Conservation (phyloP, 2,329 filamentous ascomycete species). For the Lachnellula arida region DNA sequence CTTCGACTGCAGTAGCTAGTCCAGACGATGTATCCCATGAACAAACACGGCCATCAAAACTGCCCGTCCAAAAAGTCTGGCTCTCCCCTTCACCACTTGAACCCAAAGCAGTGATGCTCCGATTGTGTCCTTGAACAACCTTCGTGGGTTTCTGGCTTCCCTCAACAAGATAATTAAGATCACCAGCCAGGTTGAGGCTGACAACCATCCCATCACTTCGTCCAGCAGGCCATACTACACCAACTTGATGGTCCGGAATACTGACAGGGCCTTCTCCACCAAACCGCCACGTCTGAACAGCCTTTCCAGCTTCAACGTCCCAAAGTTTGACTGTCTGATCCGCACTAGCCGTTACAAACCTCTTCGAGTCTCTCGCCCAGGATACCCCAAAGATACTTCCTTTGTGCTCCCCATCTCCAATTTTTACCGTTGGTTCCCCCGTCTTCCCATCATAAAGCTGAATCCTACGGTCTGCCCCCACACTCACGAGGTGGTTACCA, state of each 20-base stretch:
- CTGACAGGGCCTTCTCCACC: conserved; percentile 68
- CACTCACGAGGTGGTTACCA: conserved; percentile 74
- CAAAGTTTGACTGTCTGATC: conserved; percentile 94
- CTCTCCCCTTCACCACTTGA: conserved; percentile 43
- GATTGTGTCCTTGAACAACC: conserved; percentile 83
- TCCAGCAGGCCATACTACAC: conserved; percentile 82
- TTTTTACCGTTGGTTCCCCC: conserved; percentile 71
- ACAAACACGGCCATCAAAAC: conserved; percentile 83
- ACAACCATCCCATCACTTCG: conserved; percentile 84
- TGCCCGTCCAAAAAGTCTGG: conserved; percentile 78
- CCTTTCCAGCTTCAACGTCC: conserved; percentile 78
- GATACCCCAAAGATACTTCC: conserved; percentile 91
- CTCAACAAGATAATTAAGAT: conserved; percentile 82
- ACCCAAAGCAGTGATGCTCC: conserved; percentile 76
- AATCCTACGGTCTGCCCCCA: conserved; percentile 87
- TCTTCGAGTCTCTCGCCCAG: conserved; percentile 82
- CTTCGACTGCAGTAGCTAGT: conserved; percentile 65
- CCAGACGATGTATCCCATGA: conserved; percentile 76
- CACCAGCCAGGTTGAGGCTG: conserved; percentile 80
- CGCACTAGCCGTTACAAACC: conserved; percentile 84
- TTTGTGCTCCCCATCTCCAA: conserved; percentile 80
- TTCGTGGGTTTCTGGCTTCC: conserved; percentile 64
- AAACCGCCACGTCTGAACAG: conserved; percentile 77
- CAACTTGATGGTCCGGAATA: conserved; percentile 84
- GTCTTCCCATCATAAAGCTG: conserved; percentile 97